A percentile compares a stretch with the other conserved stretches of the same genome.
Evolutionary conservation across 1,284 basidiomycete genomes (phyloP).

Genomic region (Trichosporon faecale): DNA sequence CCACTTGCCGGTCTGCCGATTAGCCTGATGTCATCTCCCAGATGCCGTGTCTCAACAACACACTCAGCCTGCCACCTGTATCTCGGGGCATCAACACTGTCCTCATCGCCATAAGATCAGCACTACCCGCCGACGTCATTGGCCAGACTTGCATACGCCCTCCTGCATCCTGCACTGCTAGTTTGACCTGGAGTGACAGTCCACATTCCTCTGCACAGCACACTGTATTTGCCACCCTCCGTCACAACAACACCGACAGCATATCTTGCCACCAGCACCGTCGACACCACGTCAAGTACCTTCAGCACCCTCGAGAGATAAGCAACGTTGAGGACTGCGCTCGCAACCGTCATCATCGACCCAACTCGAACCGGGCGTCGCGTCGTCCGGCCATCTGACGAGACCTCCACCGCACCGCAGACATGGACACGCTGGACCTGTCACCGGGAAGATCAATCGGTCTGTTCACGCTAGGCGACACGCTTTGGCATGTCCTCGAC

Average conservation of each 20-base stretch:
- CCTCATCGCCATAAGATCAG: not conserved
- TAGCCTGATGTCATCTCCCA: constrained; percentile 1
- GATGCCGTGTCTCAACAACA: constrained; percentile 6
- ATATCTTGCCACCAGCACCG: not conserved
- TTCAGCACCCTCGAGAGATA: not conserved
- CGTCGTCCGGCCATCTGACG: not conserved
- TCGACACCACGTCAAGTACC: not conserved
- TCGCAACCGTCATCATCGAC: not conserved
- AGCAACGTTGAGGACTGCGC: not conserved
- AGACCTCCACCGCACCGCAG: not conserved
- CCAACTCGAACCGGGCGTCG: not conserved
- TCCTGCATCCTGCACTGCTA: not conserved
- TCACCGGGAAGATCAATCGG: constrained; percentile 73
- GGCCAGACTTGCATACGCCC: not conserved
- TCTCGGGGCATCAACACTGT: not conserved
- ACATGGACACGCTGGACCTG: constrained; percentile 62
- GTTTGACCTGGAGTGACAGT: not conserved
- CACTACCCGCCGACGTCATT: not conserved
- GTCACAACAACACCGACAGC: not conserved
- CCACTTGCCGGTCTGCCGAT: not conserved
- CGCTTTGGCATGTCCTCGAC: constrained; percentile 75
- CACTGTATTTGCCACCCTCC: not conserved
- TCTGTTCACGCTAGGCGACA: constrained; percentile 72
- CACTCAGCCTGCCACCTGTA: not conserved
- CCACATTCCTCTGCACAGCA: not conserved